Evolutionary conservation across 1,284 basidiomycete species (phyloP), one percentile per base, ranked within the genome.

Genomic region (Somion occarium): DNA sequence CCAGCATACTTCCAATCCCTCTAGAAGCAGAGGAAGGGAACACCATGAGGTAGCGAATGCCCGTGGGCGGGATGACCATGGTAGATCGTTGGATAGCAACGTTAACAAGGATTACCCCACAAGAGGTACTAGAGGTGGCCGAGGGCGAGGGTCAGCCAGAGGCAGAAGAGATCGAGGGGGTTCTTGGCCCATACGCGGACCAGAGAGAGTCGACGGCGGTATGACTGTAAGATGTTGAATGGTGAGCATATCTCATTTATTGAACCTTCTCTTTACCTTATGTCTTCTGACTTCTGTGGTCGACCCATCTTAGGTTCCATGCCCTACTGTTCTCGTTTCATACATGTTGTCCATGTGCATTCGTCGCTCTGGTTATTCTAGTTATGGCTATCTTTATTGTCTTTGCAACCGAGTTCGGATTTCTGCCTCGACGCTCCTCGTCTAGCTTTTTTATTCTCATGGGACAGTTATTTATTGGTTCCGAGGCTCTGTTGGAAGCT

Each of bases 201-300:
- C 62, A 5, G 64, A 66, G 44, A 53, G 64, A 24, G 60, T 63
- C 15, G 61, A 67, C 44, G 65, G 65, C 18, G 64, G 65, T 26
- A 54, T 67, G 53, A 62, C 64, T 50, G 65, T 67, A 12, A 60
- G 61, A 44, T 65, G 63, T 15, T 65, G 44, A 53, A 23, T 22
- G 20, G 46, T 47, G 22, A 47, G 46, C 30, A 34, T 34, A 34
- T 34, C 30, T 9, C 39, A 42, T 42, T 7, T 9, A 18, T 9
- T 22, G n/a, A 42, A 42, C 39, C 7, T 42, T 7, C 39, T 7
- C n/a, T 5, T 42, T 42, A 5, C 9, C 39, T 42, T 34, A 34
- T 7, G n/a, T n/a, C n/a, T n/a, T n/a, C n/a, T n/a, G n/a, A n/a
- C n/a, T n/a, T n/a, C n/a, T n/a, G n/a, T n/a, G n/a, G n/a, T n/a